Evolutionary conservation across 495 filamentous ascomycete genomes (phyloP), one percentile per base, ranked within the genome.

Genomic region (Stereocaulon alpinum): DNA sequence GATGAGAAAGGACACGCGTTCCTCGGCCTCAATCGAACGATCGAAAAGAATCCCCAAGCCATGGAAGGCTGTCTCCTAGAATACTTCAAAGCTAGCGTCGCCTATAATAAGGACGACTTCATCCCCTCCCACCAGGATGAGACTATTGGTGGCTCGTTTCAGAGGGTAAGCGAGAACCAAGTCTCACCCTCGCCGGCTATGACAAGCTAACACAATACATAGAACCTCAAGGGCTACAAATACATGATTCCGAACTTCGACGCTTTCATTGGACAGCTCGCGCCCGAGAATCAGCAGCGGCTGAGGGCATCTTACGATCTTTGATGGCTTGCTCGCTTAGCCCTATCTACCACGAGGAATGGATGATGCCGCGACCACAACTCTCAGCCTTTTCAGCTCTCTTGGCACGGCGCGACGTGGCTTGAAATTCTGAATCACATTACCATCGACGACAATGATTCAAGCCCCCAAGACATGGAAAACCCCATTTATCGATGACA

Each of bases 1-100:
- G 88, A 95, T 56, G 93, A 99, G 73, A 98, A 97, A 74, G 89
- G 86, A 0, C 90, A 91, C 18, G 92, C 94, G 2, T 86, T 96
- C 71, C 80, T 88, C 62, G 93, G 93, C 0, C 96, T 98, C 74
- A 86, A 86, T 59, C 76, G 86, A 59, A 82, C 92, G 58, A 87
- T 96, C 4, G 82, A 88, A 60, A 79, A 81, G 69, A 96, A 97
- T 63, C 94, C 93, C 3, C 82, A 88, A 69, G 89, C 91, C 4
- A 94, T 97, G 84, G 92, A 96, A 72, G 81, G 83, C 45, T 86
- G 83, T 59, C 75, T 99, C 27, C 76, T 82, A 50, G 85, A 86
- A 17, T 95, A 91, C 69, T 95, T 97, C 72, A 82, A 81, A 60
- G 76, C 86, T n/a, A 92, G 89, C 69, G 88, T 91, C 17, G 74